Evolutionary conservation across 2,329 filamentous ascomycete species (phyloP).

Genomic region (Botrytis cinerea): DNA sequence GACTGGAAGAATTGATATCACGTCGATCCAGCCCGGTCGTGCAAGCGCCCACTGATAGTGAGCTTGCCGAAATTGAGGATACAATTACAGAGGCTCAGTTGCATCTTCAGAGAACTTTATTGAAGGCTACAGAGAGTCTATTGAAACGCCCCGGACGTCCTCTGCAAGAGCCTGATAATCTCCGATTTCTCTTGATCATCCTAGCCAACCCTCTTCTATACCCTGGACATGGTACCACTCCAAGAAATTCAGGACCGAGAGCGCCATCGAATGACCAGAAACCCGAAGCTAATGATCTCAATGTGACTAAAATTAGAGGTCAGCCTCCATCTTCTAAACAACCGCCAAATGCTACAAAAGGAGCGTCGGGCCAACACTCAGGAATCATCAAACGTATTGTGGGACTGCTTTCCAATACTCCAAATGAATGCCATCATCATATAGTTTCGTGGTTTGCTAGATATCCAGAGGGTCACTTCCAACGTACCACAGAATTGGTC

Average conservation of each 20-base stretch:
- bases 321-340: slow-evolving; percentile 22
- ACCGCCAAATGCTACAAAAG: slow-evolving; percentile 28
- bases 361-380: slow-evolving; percentile 66
- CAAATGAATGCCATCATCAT: slow-evolving; percentile 73
- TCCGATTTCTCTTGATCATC: slow-evolving; percentile 77
- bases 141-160: slow-evolving; percentile 76
- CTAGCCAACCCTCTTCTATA: slow-evolving; percentile 77
- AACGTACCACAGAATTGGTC: slow-evolving; percentile 73
- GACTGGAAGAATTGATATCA: slow-evolving; percentile 56
- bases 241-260: slow-evolving; percentile 23
- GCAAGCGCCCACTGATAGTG: slow-evolving; percentile 30
- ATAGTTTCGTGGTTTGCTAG: slow-evolving; percentile 77
- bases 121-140: slow-evolving; percentile 78
- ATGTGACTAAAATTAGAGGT: slow-evolving; percentile 11
- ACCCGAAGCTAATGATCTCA: not conserved
- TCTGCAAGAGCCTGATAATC: slow-evolving; percentile 66
- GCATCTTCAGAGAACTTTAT: slow-evolving; percentile 67
- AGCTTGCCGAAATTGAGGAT: slow-evolving; percentile 50
- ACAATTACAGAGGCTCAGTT: slow-evolving; percentile 63
- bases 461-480: slow-evolving; percentile 67
- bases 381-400: slow-evolving; percentile 83
- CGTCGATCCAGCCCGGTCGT: slow-evolving; percentile 27
- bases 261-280: slow-evolving; percentile 7
- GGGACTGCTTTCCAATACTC: slow-evolving; percentile 75
- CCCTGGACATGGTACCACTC: slow-evolving; percentile 40